Evolutionary conservation across 2,329 filamentous ascomycete species (phyloP).

Genomic region (Stagonosporopsis vannaccii): DNA sequence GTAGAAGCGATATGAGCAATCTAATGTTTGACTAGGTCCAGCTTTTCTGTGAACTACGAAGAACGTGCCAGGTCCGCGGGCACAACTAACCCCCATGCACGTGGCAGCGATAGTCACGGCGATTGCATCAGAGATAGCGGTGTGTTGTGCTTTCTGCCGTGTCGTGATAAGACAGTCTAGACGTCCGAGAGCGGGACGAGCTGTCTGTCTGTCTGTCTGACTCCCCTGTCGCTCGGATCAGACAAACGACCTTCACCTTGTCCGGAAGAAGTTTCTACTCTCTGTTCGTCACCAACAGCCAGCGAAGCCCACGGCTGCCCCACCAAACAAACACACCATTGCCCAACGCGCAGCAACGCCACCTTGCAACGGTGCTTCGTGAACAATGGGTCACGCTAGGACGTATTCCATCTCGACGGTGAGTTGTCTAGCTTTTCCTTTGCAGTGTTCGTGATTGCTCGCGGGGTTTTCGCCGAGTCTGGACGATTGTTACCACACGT

Average conservation of each 20-base stretch:
- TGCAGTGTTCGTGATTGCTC: slow-evolving; percentile 15
- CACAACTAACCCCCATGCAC: slow-evolving; percentile 14
- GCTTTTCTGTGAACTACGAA: neutral
- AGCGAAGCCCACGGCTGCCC: slow-evolving; percentile 21
- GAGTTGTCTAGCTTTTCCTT: slow-evolving; percentile 31
- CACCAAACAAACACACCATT: slow-evolving; percentile 15
- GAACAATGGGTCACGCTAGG: slow-evolving; percentile 38
- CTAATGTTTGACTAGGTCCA: slow-evolving; percentile 14
- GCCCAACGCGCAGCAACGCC: slow-evolving; percentile 9
- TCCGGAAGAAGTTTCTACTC: slow-evolving; percentile 1
- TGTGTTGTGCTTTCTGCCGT: slow-evolving; percentile 23
- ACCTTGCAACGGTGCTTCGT: slow-evolving; percentile 13
- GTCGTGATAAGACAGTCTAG: slow-evolving; percentile 27
- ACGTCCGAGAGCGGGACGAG: slow-evolving; percentile 22
- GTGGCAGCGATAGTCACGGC: slow-evolving; percentile 23
- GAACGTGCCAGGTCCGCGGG: slow-evolving; percentile 1
- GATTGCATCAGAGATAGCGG: slow-evolving; percentile 32
- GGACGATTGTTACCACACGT: slow-evolving; percentile 23
- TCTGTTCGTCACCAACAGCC: slow-evolving; percentile 1
- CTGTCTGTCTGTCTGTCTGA: slow-evolving; percentile 9
- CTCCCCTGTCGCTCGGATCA: slow-evolving; percentile 7
- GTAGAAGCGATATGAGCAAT: slow-evolving; percentile 16
- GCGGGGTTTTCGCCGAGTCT: slow-evolving; percentile 28
- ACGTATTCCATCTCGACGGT: slow-evolving; percentile 49
- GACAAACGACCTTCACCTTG: slow-evolving; percentile 6